Percentiles rank a stretch among this genome's conserved stretches.
phyloP scores from a whole-genome alignment of 768 basidiomycete species.

The Fistulinella prunicolor region DNA sequence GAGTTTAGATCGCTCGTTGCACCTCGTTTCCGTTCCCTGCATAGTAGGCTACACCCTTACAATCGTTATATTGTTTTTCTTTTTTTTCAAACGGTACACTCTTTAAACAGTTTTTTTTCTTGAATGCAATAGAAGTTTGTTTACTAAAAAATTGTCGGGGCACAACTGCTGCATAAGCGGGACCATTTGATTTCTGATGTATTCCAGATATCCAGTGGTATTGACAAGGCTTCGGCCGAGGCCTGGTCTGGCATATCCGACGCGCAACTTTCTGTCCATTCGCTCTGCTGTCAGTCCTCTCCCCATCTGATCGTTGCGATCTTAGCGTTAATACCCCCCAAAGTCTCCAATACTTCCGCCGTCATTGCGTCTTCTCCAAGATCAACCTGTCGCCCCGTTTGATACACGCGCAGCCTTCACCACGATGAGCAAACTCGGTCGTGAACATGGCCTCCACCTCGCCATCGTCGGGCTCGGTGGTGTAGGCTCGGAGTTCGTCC shows the following conservation, averaged over 20 bases:
- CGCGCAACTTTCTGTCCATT: not conserved
- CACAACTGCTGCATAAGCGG: no score
- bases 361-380: no score
- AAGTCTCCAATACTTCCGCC: no score
- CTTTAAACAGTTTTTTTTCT: no score
- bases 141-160: not conserved
- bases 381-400: not conserved
- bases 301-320: constrained; percentile 12
- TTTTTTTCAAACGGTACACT: no score
- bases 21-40: constrained; percentile 8
- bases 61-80: constrained; percentile 25
- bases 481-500: constrained; percentile 84
- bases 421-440: constrained; percentile 16
- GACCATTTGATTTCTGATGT: constrained; percentile 8
- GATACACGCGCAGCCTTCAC: constrained; percentile 1
- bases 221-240: constrained; percentile 12
- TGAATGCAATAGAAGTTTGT: constrained; percentile 27
- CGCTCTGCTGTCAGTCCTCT: constrained; percentile 8
- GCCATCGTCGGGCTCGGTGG: constrained; percentile 91
- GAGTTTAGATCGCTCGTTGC: constrained; percentile 24
- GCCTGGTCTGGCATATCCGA: not conserved
- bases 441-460: constrained; percentile 43
- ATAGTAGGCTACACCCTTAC: constrained; percentile 21
- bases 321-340: not conserved
- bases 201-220: not conserved